Evolutionary conservation across 495 filamentous ascomycete genomes (phyloP).

Genomic region (Tuber calosporum): DNA sequence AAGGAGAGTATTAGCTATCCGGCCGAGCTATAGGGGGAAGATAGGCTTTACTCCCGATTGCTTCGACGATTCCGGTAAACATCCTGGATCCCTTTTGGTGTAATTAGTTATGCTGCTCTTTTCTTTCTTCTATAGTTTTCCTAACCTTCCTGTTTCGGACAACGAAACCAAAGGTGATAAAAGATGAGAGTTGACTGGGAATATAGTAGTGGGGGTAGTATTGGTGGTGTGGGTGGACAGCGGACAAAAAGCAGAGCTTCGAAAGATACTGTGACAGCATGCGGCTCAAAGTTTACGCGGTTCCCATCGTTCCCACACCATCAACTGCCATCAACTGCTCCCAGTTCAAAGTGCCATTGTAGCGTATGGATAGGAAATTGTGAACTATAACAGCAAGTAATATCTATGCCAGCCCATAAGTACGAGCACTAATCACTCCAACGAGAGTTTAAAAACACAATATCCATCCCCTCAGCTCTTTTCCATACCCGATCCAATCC

Average conservation of each 20-base stretch:
- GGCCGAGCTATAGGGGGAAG: background rate
- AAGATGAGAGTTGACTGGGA: background rate
- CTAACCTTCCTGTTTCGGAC: no score
- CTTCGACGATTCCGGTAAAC: conserved; percentile 97
- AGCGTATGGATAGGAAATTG: background rate
- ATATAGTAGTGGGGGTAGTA: background rate
- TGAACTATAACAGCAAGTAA: background rate
- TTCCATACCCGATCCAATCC: background rate
- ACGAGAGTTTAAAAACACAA: conserved; percentile 2
- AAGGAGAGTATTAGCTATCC: conserved; percentile 28
- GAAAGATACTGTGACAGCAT: background rate
- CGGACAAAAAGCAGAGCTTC: background rate
- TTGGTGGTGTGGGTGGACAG: background rate
- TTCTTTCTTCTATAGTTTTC: background rate
- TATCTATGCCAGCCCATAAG: background rate
- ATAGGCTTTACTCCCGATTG: conserved; percentile 68
- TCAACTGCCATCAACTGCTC: no score
- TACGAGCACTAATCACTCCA: background rate
- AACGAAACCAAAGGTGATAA: background rate
- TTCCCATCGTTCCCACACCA: background rate
- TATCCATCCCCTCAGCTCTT: background rate
- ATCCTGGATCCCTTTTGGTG: conserved; percentile 49
- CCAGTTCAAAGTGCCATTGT: background rate
- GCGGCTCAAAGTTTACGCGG: background rate
- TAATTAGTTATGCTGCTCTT: background rate